Base-by-base conservation (phyloP, 2,329 filamentous ascomycete species). In the Colletotrichum sp. region DNA sequence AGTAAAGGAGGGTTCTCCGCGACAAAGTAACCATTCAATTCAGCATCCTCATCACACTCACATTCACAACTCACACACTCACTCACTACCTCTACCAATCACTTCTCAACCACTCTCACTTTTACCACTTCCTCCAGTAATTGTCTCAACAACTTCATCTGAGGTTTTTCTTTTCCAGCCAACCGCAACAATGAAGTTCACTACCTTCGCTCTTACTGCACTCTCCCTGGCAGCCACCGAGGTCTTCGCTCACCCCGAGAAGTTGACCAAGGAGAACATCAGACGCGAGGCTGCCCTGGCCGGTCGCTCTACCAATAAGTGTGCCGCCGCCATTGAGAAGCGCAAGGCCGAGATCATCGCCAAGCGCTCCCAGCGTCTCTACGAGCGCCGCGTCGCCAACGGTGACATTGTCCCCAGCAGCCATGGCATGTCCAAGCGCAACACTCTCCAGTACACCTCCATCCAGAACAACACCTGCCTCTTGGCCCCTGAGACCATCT, bases 401-500 rank as follows among this genome's bases (percentile, higher is more conserved):
- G 52, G 67, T 5, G 55, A 69, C 24, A 24, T 69, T 8, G 21
- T 69, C 12, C 67, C 55, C 13, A 49, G 39, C 24, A 57, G 39
- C 32, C 34, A 69, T 7, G 67, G 52, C 55, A 62, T 69, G 52
- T 69, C 67, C 16, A 62, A 69, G 55, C 67, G 52, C 55, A 69
- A 60, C 67, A 69, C 67, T 5, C 55, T 69, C 1, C 55, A 69
- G 13, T 62, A 69, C 34, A 62, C 55, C 55, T 62, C 32, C 55
- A 69, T 70, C 18, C 68, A 70, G 39, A 84, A 85, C 76, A 81
- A 81, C 21, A 85, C 85, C 26, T 89, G 88, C 69, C 83, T 89
- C 52, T 81, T 89, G 21, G 83, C 83, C 7, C 86, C 87, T 1
- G 87, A 89, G 74, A 85, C 85, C 26, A 88, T 85, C 9, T 81